phyloP scores from a whole-genome alignment of 345 rosid genomes.

The Hirschfeldia incana region DNA sequence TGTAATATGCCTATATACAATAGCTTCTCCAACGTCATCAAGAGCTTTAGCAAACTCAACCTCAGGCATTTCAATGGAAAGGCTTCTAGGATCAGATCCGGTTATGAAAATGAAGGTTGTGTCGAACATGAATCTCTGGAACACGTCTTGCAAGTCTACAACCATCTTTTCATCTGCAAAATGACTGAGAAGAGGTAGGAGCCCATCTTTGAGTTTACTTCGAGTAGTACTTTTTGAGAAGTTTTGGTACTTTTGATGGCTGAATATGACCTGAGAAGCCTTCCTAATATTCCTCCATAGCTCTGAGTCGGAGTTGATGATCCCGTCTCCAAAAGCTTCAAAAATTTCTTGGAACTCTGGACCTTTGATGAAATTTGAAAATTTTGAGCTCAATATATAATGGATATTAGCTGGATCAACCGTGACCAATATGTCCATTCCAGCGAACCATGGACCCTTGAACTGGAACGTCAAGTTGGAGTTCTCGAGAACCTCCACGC shows the following conservation, averaged over 20 bases:
- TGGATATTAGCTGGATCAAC: constrained; percentile 39
- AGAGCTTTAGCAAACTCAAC: constrained; percentile 27
- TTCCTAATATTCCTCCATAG: constrained; percentile 31
- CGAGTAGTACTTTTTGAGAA: neutral
- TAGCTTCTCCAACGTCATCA: constrained; percentile 15
- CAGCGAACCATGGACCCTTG: constrained; percentile 32
- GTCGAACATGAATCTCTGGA: constrained; percentile 48
- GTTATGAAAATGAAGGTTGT: constrained; percentile 36
- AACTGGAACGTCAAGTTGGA: constrained; percentile 30
- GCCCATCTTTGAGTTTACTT: constrained; percentile 12
- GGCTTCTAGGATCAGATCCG: constrained; percentile 43
- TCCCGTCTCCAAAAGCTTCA: constrained; percentile 36
- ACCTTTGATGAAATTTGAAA: constrained; percentile 40
- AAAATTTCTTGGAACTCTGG: constrained; percentile 34
- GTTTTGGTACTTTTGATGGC: constrained; percentile 10
- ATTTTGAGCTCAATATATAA: constrained; percentile 38
- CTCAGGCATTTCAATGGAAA: constrained; percentile 39
- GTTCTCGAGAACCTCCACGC: constrained; percentile 10
- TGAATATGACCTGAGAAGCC: constrained; percentile 11
- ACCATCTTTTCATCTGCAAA: constrained; percentile 4
- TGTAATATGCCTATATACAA: constrained; percentile 15
- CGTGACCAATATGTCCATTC: constrained; percentile 29
- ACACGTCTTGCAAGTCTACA: constrained; percentile 33
- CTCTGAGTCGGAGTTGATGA: constrained; percentile 37
- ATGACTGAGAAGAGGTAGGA: constrained; percentile 34